Percentiles rank a stretch among this genome's conserved stretches.
phyloP scores from a whole-genome alignment of 352 stramenopile genomes.

The Stephanocyclus meneghinianus region DNA sequence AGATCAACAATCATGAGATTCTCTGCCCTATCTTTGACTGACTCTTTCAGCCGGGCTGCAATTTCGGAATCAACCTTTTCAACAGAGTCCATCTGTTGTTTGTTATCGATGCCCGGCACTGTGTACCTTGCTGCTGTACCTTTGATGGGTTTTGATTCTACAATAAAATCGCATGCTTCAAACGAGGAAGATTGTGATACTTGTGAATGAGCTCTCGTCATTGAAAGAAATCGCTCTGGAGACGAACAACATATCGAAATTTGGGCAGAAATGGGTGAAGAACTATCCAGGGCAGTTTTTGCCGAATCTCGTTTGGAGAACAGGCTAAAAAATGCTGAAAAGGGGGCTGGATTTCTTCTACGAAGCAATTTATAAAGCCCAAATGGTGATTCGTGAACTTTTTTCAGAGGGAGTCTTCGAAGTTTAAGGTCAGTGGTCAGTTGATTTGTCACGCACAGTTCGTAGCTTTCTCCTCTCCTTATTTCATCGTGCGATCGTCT shows the following conservation, averaged over 20 bases:
- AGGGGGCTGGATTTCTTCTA: conserved; percentile 91
- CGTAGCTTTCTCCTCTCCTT: conserved; percentile 91
- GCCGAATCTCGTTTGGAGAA: conserved; percentile 20
- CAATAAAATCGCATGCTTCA: conserved; percentile 49
- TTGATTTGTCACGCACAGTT: conserved; percentile 95
- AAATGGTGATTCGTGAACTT: conserved; percentile 69
- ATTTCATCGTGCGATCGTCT: conserved; percentile 88
- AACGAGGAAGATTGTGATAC: conserved; percentile 2
- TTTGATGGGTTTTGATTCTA: conserved; percentile 98
- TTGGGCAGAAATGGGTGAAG: conserved; percentile 9
- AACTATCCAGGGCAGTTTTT: neutral
- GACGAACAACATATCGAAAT: conserved; percentile 94
- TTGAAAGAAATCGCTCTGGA: conserved; percentile 92
- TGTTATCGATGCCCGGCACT: conserved; percentile 7
- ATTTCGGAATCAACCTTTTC: conserved; percentile 44
- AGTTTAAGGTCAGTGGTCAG: conserved; percentile 72
- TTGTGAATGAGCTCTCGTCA: conserved; percentile 35
- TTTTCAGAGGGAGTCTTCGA: conserved; percentile 11
- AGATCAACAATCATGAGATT: conserved; percentile 99
- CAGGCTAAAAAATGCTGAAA: conserved; percentile 89
- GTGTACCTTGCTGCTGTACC: conserved; percentile 86
- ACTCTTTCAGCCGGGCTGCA: conserved; percentile 81
- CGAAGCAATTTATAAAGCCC: conserved; percentile 89
- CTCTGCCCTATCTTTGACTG: conserved; percentile 92
- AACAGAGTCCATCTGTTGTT: conserved; percentile 22